Evolutionary conservation across 352 stramenopile species (phyloP).

Genomic region (Phytophthora fragariaefolia): DNA sequence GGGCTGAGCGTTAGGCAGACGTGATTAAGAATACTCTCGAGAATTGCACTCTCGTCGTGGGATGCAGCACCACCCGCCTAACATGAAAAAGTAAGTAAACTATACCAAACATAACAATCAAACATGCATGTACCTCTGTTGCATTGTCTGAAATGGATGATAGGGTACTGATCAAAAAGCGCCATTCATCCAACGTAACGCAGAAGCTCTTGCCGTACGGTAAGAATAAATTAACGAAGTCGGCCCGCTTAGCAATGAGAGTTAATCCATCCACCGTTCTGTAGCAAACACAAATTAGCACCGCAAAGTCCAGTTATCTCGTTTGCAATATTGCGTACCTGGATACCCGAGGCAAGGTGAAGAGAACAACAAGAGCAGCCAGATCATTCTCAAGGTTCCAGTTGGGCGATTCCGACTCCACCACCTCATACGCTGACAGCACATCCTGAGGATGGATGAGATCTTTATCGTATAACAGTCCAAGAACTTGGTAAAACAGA

Average conservation of each 20-base stretch:
- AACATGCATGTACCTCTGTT: conserved; percentile 38
- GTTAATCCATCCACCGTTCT: conserved; percentile 61
- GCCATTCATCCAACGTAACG: conserved; percentile 76
- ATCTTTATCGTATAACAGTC: conserved; percentile 59
- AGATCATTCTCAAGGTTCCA: conserved; percentile 67
- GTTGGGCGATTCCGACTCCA: conserved; percentile 5
- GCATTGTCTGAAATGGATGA: conserved; percentile 50
- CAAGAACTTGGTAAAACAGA: conserved; percentile 54
- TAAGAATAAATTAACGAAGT: conserved; percentile 72
- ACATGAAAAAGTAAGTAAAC: conserved; percentile 7
- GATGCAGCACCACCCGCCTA: conserved; percentile 8
- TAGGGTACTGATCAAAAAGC: conserved; percentile 71
- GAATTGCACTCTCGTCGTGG: conserved; percentile 47
- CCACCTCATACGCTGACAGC: conserved; percentile 38
- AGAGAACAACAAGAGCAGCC: conserved; percentile 63
- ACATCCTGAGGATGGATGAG: conserved; percentile 50
- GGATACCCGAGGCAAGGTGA: conserved; percentile 61
- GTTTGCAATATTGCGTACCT: conserved; percentile 44
- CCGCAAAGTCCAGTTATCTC: neutral
- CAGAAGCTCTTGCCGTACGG: conserved; percentile 80
- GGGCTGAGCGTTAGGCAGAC: conserved; percentile 75
- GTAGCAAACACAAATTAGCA: conserved; percentile 22
- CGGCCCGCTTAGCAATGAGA: conserved; percentile 55
- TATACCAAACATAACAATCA: neutral
- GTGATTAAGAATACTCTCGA: conserved; percentile 74